These are phyloP conservation scores for Trametes cubensis DNA, from an alignment of 768 basidiomycete genomes.

Conservation along the genomic window DNA sequence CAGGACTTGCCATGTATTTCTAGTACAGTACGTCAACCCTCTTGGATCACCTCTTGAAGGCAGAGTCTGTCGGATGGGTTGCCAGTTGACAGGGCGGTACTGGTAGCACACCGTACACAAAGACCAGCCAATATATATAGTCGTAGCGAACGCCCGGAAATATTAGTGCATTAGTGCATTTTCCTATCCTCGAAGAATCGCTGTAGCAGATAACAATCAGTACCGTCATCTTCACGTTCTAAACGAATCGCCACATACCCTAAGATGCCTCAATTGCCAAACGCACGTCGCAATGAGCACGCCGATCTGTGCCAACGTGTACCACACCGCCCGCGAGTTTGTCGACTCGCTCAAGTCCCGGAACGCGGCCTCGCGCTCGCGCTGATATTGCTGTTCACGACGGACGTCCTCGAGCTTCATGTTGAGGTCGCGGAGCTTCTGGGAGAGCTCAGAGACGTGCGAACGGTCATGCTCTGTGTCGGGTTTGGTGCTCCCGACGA, in stretches of 20 bases:
- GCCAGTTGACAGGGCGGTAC: not conserved
- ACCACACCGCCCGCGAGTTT: conserved; percentile 95
- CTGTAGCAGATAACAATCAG: conserved; percentile 39
- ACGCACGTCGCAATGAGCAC: conserved; percentile 83
- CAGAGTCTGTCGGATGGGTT: not conserved
- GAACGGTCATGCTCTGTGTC: conserved; percentile 87
- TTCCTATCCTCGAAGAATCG: conserved; percentile 88
- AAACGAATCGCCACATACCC: conserved; percentile 52
- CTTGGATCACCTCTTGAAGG: not conserved
- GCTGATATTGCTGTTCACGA: conserved; percentile 96
- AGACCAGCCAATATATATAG: conserved; percentile 23
- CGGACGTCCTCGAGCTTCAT: conserved; percentile 90
- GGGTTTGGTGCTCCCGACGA: conserved; percentile 84
- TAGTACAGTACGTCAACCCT: not conserved
- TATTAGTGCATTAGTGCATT: conserved; percentile 51
- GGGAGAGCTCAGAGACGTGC: conserved; percentile 79
- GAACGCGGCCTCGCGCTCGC: conserved; percentile 92
- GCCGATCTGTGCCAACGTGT: conserved; percentile 84
- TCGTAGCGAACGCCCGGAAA: conserved; percentile 11
- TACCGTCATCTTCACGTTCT: not conserved
- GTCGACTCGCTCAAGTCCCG: conserved; percentile 86
- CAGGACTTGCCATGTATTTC: too few relatives aligned
- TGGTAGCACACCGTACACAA: not conserved
- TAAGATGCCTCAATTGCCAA: conserved; percentile 94
- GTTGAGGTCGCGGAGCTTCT: conserved; percentile 90